These are phyloP conservation scores for Neoboletus brunneissimus DNA, from an alignment of 768 basidiomycete genomes.

Conservation along the genomic window DNA sequence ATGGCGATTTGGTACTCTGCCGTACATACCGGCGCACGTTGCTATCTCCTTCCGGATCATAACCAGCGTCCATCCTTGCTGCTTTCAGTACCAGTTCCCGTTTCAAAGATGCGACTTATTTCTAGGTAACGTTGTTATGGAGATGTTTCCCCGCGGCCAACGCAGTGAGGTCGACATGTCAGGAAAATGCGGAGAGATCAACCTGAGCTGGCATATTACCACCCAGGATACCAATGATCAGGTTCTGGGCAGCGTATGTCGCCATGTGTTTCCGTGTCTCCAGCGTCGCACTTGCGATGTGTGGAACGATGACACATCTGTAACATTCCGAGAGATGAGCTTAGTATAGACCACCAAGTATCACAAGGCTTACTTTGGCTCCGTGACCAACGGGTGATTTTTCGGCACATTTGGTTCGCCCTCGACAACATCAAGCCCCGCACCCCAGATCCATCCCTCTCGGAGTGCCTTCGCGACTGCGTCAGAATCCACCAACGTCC, in stretches of 20 bases:
- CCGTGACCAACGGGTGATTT: slow-evolving; percentile 79
- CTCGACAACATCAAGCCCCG: slow-evolving; percentile 91
- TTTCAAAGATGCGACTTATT: too few relatives aligned
- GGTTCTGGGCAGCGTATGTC: slow-evolving; percentile 64
- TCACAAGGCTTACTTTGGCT: slow-evolving; percentile 57
- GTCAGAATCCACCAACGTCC: slow-evolving; percentile 85
- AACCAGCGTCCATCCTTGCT: neutral
- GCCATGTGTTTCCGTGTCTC: slow-evolving; percentile 87
- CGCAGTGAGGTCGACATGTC: neutral
- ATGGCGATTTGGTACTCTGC: neutral
- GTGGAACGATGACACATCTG: slow-evolving; percentile 82
- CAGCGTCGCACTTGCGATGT: slow-evolving; percentile 86
- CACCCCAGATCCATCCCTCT: slow-evolving; percentile 83
- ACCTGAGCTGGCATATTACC: slow-evolving; percentile 60
- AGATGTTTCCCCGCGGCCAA: neutral
- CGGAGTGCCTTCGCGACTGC: slow-evolving; percentile 79
- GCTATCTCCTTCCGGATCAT: neutral
- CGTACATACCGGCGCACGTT: neutral
- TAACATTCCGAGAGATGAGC: neutral
- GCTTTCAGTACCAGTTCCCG: neutral
- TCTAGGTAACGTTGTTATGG: neutral
- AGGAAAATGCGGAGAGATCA: slow-evolving; percentile 25
- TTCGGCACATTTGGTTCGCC: slow-evolving; percentile 76
- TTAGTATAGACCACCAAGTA: neutral
- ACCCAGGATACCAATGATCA: slow-evolving; percentile 43